Evolutionary conservation across 2,329 filamentous ascomycete genomes (phyloP).

Genomic region (Exophiala sp.): DNA sequence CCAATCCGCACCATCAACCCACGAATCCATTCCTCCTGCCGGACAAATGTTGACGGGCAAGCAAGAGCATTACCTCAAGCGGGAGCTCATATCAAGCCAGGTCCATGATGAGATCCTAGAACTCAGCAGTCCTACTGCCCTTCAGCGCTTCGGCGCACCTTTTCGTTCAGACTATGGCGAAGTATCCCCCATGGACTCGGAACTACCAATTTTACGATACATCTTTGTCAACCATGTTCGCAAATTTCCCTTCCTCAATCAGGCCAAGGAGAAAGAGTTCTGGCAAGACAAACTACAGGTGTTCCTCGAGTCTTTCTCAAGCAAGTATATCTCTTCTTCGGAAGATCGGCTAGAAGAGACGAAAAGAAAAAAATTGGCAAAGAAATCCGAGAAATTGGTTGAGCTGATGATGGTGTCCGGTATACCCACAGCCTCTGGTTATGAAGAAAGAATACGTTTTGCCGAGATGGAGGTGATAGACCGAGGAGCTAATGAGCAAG

Average conservation of each 20-base stretch:
- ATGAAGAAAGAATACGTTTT: slow-evolving; percentile 95
- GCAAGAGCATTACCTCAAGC: slow-evolving; percentile 98
- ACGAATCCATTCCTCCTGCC: slow-evolving; percentile 40
- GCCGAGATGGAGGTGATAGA: slow-evolving; percentile 97
- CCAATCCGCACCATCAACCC: slow-evolving; percentile 4
- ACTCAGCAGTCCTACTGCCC: slow-evolving; percentile 88
- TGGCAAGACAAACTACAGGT: slow-evolving; percentile 98
- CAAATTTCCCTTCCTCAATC: slow-evolving; percentile 95
- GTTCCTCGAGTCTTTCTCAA: slow-evolving; percentile 95
- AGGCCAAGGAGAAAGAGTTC: slow-evolving; percentile 97
- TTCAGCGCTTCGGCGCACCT: slow-evolving; percentile 91
- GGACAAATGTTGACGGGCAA: slow-evolving; percentile 78
- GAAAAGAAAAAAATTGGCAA: slow-evolving; percentile 84
- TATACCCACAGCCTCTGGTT: slow-evolving; percentile 89
- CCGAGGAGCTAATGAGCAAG: slow-evolving; percentile 84
- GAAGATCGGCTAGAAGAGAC: slow-evolving; percentile 95
- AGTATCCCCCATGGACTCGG: slow-evolving; percentile 87
- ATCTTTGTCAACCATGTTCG: slow-evolving; percentile 98
- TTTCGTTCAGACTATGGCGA: slow-evolving; percentile 92
- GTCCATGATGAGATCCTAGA: slow-evolving; percentile 87
- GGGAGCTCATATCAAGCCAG: slow-evolving; percentile 87
- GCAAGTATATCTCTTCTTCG: slow-evolving; percentile 93
- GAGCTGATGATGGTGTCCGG: slow-evolving; percentile 99
- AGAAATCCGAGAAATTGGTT: slow-evolving; percentile 91
- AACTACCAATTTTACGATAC: slow-evolving; percentile 87